Evolutionary conservation across 257 asterid genomes (phyloP), one percentile per base, ranked within the genome.

Genomic region (Solanum chilense): DNA sequence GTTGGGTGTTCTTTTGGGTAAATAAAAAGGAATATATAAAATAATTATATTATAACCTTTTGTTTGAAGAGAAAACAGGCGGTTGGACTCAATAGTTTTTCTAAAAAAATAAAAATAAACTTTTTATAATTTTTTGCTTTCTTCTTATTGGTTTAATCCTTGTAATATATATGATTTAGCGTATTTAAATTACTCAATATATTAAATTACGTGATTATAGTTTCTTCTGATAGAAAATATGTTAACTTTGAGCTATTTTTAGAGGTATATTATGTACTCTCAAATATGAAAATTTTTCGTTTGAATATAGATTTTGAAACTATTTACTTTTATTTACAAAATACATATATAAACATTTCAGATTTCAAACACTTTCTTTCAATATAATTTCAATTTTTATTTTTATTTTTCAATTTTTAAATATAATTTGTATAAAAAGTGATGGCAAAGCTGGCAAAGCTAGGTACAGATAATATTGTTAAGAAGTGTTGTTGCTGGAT

Each of bases 281-380:
- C 31, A 2, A 23, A 62, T 23, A 52, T 10, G 0, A 62, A 23
- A 10, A 23, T 2, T 10, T 0, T 23, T 62, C 3, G 0, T 23
- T 60, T 62, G 31, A 5, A 1, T 60, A 23, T 60, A 60, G 0
- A 62, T 62, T 23, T 62, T 62, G 2, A 5, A 3, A 60, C 15
- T 23, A 23, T 23, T 23, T 14, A 62, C 3, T 62, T 62, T 62
- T 1, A 62, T n/a, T 62, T 2, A 23, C 14, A n/a, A 62, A 62
- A 62, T 62, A 23, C 8, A 62, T 10, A 5, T 62, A 15, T n/a
- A 62, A 11, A n/a, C 7, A 62, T 62, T 23, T 62, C 3, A 62
- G 0, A 1, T 4, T n/a, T 23, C 6, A 62, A 23, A 62, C 1
- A 62, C 3, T 10, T 23, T 10, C 5, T 58, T 62, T n/a, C 15